Conservation (phyloP, 2,329 filamentous ascomycete species). For the Sclerotinia borealis region DNA sequence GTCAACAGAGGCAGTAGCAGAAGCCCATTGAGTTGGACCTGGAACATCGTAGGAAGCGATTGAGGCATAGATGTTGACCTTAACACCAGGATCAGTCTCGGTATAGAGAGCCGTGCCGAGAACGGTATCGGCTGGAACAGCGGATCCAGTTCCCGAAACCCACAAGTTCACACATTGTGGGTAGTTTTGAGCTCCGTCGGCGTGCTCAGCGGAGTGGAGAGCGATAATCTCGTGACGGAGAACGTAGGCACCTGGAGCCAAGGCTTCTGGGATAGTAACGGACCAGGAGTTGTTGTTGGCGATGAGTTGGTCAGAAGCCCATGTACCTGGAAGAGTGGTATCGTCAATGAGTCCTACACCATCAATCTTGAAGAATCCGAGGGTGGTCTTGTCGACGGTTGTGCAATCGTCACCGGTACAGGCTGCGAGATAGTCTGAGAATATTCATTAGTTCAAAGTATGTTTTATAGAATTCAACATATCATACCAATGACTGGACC, state of each 20-base stretch:
- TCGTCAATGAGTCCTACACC: slow-evolving; percentile 34
- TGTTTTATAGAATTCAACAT: too few species aligned
- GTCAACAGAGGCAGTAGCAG: not conserved
- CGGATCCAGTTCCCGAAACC: slow-evolving; percentile 40
- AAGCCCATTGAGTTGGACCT: slow-evolving; percentile 26
- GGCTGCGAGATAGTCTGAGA: slow-evolving; percentile 27
- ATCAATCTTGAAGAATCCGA: slow-evolving; percentile 42
- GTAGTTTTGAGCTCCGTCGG: slow-evolving; percentile 45
- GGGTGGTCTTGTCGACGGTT: slow-evolving; percentile 35
- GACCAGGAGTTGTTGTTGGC: slow-evolving; percentile 47
- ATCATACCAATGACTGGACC: slow-evolving; percentile 27
- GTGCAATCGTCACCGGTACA: slow-evolving; percentile 36
- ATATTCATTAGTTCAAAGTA: not conserved
- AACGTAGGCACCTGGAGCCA: slow-evolving; percentile 43
- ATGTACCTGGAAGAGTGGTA: slow-evolving; percentile 32
- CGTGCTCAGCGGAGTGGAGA: slow-evolving; percentile 24
- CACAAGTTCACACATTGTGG: slow-evolving; percentile 46
- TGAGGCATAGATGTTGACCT: slow-evolving; percentile 35
- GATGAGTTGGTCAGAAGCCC: slow-evolving; percentile 44
- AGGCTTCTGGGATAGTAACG: slow-evolving; percentile 38
- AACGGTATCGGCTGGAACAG: slow-evolving; percentile 33
- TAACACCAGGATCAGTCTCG: slow-evolving; percentile 38
- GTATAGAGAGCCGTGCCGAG: slow-evolving; percentile 38
- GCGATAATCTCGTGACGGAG: slow-evolving; percentile 40
- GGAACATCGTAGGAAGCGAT: slow-evolving; percentile 32